A percentile compares a stretch with the other conserved stretches of the same genome.
These are phyloP conservation scores for Funneliformis caledonium DNA, from an alignment of 371 early-diverging fungal species.

Conservation along the genomic window DNA sequence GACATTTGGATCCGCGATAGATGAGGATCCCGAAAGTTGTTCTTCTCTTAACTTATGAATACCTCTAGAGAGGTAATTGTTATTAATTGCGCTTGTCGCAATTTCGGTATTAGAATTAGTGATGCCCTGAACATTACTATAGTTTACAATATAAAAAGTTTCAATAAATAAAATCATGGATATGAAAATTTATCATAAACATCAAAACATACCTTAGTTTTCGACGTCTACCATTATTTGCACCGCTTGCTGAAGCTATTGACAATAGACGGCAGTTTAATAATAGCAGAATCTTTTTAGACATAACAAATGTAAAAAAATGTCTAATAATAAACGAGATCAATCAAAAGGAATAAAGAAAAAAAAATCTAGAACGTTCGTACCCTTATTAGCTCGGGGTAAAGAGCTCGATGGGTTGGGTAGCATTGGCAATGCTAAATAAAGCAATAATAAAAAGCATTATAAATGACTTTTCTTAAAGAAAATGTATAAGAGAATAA, in stretches of 20 bases:
- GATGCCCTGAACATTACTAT: neutral
- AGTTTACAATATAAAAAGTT: neutral
- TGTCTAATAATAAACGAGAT: neutral
- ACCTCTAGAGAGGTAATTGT: constrained; percentile 4
- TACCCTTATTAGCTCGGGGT: constrained; percentile 9
- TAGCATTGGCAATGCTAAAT: constrained; percentile 28
- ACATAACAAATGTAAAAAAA: neutral
- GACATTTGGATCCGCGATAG: neutral
- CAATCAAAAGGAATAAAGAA: neutral
- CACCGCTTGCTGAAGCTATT: neutral
- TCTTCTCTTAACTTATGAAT: constrained; percentile 1
- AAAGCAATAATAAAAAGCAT: neutral
- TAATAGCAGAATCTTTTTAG: neutral
- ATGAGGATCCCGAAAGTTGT: neutral
- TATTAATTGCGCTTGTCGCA: neutral
- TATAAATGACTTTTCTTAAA: neutral
- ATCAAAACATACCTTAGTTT: constrained; percentile 6
- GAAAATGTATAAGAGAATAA: neutral
- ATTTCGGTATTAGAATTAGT: neutral
- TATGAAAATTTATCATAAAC: neutral
- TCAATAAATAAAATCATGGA: neutral
- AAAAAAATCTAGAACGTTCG: neutral
- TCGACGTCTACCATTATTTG: constrained; percentile 12
- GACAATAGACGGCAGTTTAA: neutral
- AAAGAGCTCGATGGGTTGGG: constrained; percentile 21